Conservation (phyloP, 2,329 filamentous ascomycete species). For the Trichoderma arundinaceum region DNA sequence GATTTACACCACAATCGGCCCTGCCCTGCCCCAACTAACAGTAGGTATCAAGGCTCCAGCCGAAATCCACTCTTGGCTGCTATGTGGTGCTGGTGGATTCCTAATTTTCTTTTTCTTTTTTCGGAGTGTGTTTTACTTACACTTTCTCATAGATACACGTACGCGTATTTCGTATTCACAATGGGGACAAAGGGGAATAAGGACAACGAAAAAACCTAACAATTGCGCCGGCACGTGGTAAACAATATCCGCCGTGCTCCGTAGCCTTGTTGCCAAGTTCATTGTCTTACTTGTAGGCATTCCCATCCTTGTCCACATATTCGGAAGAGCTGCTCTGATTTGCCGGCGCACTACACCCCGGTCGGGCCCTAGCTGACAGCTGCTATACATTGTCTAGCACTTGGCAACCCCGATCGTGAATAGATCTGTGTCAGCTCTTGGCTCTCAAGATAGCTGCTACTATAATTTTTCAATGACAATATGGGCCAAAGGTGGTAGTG, state of each 20-base stretch:
- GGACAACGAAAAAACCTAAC: background rate
- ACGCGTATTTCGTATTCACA: background rate
- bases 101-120: background rate
- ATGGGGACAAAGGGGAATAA: background rate
- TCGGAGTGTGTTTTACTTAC: background rate
- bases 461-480: background rate
- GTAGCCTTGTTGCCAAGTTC: too few relatives aligned
- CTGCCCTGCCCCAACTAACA: constrained; percentile 10
- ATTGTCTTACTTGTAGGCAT: too few relatives aligned
- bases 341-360: background rate
- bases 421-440: background rate
- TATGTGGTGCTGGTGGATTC: constrained; percentile 18
- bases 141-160: background rate
- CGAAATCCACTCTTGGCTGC: constrained; percentile 9
- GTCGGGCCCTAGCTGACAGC: background rate
- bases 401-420: background rate
- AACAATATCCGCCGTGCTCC: background rate
- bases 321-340: background rate
- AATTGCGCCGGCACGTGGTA: constrained; percentile 2
- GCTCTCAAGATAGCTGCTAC: background rate
- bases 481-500: background rate
- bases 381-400: background rate
- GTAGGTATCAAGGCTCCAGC: background rate
- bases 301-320: too few relatives aligned
- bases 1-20: constrained; percentile 24